These are phyloP conservation scores for Pseudoneurospora amorphoporcata DNA, from an alignment of 495 filamentous ascomycete species.

Conservation along the genomic window DNA sequence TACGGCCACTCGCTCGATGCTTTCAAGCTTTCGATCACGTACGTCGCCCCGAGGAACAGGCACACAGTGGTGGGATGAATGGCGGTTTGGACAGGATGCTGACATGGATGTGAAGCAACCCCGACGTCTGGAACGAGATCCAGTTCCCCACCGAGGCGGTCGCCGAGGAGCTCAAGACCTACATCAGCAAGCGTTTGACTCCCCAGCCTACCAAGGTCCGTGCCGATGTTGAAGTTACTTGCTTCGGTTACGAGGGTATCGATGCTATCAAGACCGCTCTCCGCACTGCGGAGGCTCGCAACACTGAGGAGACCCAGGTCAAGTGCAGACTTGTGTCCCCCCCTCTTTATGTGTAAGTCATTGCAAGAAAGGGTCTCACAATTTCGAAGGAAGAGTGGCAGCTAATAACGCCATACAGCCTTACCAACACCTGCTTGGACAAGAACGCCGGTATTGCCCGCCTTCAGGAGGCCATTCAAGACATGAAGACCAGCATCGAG, in stretches of 20 bases:
- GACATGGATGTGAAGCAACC: slow-evolving; percentile 50
- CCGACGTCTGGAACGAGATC: slow-evolving; percentile 89
- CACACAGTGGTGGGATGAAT: not conserved
- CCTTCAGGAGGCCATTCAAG: slow-evolving; percentile 78
- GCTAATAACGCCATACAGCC: slow-evolving; percentile 5
- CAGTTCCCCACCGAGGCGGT: slow-evolving; percentile 79
- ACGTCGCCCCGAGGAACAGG: slow-evolving; percentile 21
- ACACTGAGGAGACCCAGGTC: slow-evolving; percentile 81
- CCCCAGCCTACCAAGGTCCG: slow-evolving; percentile 97
- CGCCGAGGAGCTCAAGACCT: slow-evolving; percentile 75
- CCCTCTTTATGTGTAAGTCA: slow-evolving; percentile 68
- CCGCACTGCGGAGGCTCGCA: slow-evolving; percentile 75
- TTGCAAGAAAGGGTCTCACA: slow-evolving; percentile 4
- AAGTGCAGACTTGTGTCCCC: slow-evolving; percentile 95
- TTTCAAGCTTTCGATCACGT: slow-evolving; percentile 98
- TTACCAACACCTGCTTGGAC: slow-evolving; percentile 88
- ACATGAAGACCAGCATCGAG: slow-evolving; percentile 68
- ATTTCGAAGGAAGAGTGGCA: not conserved
- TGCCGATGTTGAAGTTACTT: slow-evolving; percentile 95
- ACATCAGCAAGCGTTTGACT: slow-evolving; percentile 92
- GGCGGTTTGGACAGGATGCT: not conserved
- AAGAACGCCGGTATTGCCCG: slow-evolving; percentile 75
- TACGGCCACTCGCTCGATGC: slow-evolving; percentile 95
- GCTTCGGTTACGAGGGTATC: slow-evolving; percentile 97
- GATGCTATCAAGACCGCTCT: slow-evolving; percentile 91